Evolutionary conservation across 2,329 filamentous ascomycete species (phyloP).

Genomic region (Shiraia bambusicola): DNA sequence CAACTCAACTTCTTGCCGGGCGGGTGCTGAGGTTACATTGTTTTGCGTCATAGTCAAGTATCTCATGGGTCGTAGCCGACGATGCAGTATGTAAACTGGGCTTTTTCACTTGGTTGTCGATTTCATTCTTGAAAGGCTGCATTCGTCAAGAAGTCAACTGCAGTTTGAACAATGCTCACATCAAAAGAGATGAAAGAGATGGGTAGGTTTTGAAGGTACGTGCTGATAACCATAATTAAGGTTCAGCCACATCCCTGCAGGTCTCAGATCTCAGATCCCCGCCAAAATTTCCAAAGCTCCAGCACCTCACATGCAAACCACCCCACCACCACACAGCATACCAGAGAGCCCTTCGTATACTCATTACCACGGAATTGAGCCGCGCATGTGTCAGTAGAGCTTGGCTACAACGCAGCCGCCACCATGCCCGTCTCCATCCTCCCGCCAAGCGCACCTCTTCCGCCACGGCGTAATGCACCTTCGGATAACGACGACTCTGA

Average conservation of each 20-base stretch:
- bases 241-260: conserved; percentile 11
- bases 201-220: background rate
- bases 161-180: no score
- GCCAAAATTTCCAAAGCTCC: conserved; percentile 35
- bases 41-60: no score
- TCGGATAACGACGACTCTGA: conserved; percentile 53
- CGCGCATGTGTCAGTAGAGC: background rate
- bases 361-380: background rate
- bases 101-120: no score
- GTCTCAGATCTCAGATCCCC: conserved; percentile 18
- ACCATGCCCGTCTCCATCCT: conserved; percentile 63
- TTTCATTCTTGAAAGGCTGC: no score
- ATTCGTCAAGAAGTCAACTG: no score
- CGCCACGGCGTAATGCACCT: conserved; percentile 34
- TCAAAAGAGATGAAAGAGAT: no score
- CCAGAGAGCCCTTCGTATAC: background rate
- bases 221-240: conserved; percentile 5
- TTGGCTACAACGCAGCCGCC: conserved; percentile 2
- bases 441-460: conserved; percentile 48
- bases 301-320: conserved; percentile 2
- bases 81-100: no score
- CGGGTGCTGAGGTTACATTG: no score
- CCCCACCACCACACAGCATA: background rate
- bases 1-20: no score
- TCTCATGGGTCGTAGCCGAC: no score